A percentile compares a stretch with the other conserved stretches of the same genome.
Conservation (phyloP, 2,329 filamentous ascomycete genomes). For the Arthrinium phaeospermum region DNA sequence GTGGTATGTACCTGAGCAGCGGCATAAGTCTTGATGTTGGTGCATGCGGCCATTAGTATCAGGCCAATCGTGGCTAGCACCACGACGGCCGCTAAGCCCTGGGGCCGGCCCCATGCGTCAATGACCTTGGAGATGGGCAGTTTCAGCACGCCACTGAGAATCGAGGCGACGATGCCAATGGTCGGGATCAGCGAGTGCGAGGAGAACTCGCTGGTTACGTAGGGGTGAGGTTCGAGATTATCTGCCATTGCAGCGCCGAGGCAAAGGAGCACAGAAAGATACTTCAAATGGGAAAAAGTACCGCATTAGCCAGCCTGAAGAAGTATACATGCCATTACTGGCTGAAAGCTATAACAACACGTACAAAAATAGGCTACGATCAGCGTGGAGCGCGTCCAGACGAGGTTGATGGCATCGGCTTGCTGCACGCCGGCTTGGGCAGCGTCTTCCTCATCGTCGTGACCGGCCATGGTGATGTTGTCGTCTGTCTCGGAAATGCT, state of each 20-base stretch:
- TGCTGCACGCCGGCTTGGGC: conserved; percentile 42
- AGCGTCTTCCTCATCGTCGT: conserved; percentile 23
- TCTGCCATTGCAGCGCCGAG: conserved; percentile 49
- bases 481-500: conserved; percentile 4
- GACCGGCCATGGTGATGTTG: conserved; percentile 21
- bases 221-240: conserved; percentile 45
- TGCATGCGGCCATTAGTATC: conserved; percentile 67
- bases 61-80: conserved; percentile 53
- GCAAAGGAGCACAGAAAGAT: conserved; percentile 54
- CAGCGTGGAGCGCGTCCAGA: conserved; percentile 47
- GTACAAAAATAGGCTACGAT: conserved; percentile 45
- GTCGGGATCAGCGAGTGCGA: conserved; percentile 57
- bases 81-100: conserved; percentile 60
- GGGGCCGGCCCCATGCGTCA: conserved; percentile 65
- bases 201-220: conserved; percentile 53
- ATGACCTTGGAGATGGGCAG: conserved; percentile 66
- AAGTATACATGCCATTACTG: too few species aligned
- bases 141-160: conserved; percentile 61
- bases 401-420: conserved; percentile 46
- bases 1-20: conserved; percentile 65
- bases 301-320: not conserved
- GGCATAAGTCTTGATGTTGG: conserved; percentile 49
- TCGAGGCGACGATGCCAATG: conserved; percentile 53
- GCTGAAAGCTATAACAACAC: conserved; percentile 22
- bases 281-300: conserved; percentile 25